Percentiles rank a stretch among this genome's conserved stretches.
Conservation (phyloP, 768 basidiomycete species). For the Lactarius quietus region DNA sequence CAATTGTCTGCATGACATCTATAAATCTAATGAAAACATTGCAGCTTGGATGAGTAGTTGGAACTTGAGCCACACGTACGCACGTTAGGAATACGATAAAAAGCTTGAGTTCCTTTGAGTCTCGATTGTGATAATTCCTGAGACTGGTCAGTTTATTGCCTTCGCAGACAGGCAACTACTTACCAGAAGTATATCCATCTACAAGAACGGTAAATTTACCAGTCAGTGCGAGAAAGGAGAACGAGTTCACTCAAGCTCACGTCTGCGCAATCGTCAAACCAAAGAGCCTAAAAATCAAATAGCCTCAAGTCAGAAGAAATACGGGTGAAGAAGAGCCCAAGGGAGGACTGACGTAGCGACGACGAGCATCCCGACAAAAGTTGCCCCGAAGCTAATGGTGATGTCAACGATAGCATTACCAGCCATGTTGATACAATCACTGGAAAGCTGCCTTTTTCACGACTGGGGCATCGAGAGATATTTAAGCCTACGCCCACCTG, state of each 20-base stretch:
- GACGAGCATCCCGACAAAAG: slow-evolving; percentile 8
- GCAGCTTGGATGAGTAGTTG: not conserved
- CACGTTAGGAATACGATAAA: slow-evolving; percentile 7
- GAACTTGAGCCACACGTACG: not conserved
- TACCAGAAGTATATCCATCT: slow-evolving; percentile 12
- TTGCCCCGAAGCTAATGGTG: not conserved
- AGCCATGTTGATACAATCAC: not conserved
- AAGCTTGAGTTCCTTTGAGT: not conserved
- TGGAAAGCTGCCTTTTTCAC: too few relatives aligned
- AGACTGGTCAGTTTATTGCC: not conserved
- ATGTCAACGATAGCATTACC: not conserved
- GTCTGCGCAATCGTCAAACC: slow-evolving; percentile 6
- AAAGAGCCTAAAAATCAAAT: not conserved
- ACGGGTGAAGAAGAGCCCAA: not conserved
- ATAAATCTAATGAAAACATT: slow-evolving; percentile 32
- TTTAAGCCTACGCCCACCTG: too few relatives aligned
- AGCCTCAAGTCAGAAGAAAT: not conserved
- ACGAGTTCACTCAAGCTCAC: not conserved
- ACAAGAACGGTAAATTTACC: not conserved
- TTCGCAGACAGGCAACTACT: too few relatives aligned
- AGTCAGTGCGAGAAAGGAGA: not conserved
- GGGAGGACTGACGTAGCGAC: not conserved
- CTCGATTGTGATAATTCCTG: not conserved
- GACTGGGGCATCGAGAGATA: too few relatives aligned
- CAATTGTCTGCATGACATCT: slow-evolving; percentile 44